Conservation (phyloP, 169 alveolate species). For the Eimeria brunetti region DNA sequence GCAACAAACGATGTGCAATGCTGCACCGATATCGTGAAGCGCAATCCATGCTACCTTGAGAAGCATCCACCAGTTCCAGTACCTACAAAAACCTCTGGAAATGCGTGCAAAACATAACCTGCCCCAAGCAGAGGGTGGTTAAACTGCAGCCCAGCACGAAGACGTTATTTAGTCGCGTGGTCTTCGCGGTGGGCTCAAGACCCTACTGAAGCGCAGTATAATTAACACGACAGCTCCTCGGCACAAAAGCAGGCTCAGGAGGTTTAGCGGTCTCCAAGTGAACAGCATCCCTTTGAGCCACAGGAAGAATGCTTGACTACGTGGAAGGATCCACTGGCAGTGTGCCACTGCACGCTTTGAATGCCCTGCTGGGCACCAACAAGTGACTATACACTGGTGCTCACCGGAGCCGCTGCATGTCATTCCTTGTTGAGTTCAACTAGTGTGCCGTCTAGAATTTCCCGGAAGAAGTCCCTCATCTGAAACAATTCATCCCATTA, state of each 20-base stretch:
- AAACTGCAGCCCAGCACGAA: neutral
- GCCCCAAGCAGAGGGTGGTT: neutral
- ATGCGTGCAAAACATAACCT: neutral
- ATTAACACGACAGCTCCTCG: neutral
- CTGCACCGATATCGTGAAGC: neutral
- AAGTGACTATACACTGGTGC: neutral
- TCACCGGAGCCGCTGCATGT: neutral
- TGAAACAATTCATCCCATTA: neutral
- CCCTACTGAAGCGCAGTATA: neutral
- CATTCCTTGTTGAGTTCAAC: conserved; percentile 45
- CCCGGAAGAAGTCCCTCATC: conserved; percentile 73
- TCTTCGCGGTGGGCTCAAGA: neutral
- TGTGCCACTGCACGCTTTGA: conserved; percentile 5
- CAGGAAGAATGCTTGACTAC: neutral
- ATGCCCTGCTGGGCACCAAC: neutral
- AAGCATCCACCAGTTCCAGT: neutral
- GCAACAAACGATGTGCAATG: neutral
- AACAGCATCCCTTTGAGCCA: neutral
- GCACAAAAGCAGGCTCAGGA: neutral
- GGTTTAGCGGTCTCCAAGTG: neutral
- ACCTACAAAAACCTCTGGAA: neutral
- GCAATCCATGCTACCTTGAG: neutral
- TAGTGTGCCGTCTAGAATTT: conserved; percentile 62
- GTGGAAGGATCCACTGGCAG: neutral
- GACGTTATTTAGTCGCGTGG: neutral